Conservation (phyloP, 2,329 filamentous ascomycete species). For the Penicillium sp. region DNA sequence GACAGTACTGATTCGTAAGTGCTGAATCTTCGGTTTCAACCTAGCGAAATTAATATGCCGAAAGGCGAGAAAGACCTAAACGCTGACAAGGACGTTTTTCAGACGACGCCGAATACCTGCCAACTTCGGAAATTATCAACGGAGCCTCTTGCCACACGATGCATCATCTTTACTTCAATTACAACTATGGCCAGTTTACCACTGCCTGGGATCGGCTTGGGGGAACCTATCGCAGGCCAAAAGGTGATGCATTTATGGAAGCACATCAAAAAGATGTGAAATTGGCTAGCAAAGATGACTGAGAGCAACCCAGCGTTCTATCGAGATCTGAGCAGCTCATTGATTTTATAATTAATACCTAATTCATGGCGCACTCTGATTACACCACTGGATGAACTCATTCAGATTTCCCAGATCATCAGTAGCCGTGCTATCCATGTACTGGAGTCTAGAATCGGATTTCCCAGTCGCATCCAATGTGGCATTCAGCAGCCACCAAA, state of each 20-base stretch:
- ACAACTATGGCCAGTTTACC: conserved; percentile 94
- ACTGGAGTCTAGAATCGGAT: conserved; percentile 16
- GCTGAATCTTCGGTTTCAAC: not conserved
- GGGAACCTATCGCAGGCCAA: conserved; percentile 55
- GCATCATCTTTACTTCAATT: conserved; percentile 86
- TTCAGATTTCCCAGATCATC: conserved; percentile 34
- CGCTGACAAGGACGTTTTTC: not conserved
- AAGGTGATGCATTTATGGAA: conserved; percentile 20
- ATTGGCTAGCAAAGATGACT: conserved; percentile 2
- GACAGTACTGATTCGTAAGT: conserved; percentile 78
- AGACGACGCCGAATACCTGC: conserved; percentile 88
- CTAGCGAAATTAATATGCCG: not conserved
- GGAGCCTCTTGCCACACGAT: conserved; percentile 84
- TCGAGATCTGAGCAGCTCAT: not conserved
- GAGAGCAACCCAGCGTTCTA: not conserved
- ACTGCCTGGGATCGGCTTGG: conserved; percentile 88
- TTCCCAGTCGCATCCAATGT: conserved; percentile 24
- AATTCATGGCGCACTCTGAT: conserved; percentile 1
- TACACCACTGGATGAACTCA: conserved; percentile 31
- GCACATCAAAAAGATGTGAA: conserved; percentile 2
- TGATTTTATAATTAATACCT: conserved; percentile 6
- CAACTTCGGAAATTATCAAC: conserved; percentile 83
- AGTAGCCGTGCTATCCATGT: conserved; percentile 30
- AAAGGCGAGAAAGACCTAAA: not conserved
- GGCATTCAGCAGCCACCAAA: conserved; percentile 33